Evolutionary conservation across 2,329 filamentous ascomycete species (phyloP), one percentile per base, ranked within the genome.

Genomic region (Monilinia polystroma): DNA sequence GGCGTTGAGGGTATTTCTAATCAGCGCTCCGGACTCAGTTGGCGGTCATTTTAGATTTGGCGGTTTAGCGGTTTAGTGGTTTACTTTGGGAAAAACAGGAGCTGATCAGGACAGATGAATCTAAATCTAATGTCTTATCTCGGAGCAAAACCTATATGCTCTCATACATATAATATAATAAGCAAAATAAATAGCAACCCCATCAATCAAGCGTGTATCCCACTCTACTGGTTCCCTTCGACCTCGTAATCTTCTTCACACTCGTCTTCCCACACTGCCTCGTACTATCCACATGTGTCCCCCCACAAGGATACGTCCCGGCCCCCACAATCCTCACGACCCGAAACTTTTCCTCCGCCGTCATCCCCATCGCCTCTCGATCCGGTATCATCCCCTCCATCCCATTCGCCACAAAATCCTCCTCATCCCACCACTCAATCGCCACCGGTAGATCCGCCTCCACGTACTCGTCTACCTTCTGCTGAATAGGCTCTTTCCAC

Each of bases 291-390:
- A 92, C 89, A 79, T 92, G 90, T 35, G 90, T 92, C 0, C 90
- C 90, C 10, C 90, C 90, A 76, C 90, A 92, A 1, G 90, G 89
- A 79, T 92, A 92, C 35, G 83, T 83, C 71, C 89, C 90, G 0
- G 85, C 83, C 0, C 88, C 89, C 0, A 86, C 84, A 68, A 92
- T 90, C 67, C 85, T 83, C 32, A 92, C 89, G 0, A 91, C 87
- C 11, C 90, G 80, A 43, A 88, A 85, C 74, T 68, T 56, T 71
- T 84, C 83, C 32, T 83, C 84, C 0, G 78, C 77, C 11, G 80
- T 79, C 68, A 78, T 76, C 73, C 72, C 52, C 73, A 77, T 77
- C 58, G 65, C 65, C 65, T 73, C 77, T 45, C 77, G 76, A 68
- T 87, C 81, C 0, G 84, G 84, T 23, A 85, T 83, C 56, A 88